Conservation (phyloP, 2,329 filamentous ascomycete genomes). For the Ceratocystis lukuohia region DNA sequence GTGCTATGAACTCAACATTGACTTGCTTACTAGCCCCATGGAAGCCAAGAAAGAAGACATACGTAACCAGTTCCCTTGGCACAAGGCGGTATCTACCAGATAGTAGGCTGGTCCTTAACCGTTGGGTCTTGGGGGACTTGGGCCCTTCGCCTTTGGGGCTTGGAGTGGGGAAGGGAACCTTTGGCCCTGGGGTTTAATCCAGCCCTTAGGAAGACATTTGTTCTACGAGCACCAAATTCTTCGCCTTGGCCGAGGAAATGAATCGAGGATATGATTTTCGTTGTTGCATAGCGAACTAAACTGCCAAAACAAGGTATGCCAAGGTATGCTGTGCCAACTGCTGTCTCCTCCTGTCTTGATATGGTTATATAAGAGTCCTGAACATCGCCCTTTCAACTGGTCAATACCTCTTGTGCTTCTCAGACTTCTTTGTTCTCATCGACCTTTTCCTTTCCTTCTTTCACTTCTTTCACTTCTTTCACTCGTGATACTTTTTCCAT, state of each 20-base stretch:
- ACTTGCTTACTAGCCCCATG: neutral
- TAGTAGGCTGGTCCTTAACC: neutral
- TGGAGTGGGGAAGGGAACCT: neutral
- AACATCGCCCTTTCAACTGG: neutral
- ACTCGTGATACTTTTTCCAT: neutral
- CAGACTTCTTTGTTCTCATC: neutral
- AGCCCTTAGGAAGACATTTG: neutral
- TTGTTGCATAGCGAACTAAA: neutral
- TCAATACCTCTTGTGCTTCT: neutral
- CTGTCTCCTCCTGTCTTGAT: neutral
- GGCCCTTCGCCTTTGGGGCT: neutral
- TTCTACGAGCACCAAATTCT: neutral
- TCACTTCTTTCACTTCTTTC: neutral
- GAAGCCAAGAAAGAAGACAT: slow-evolving; percentile 1
- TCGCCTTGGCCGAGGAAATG: neutral
- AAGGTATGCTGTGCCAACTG: neutral
- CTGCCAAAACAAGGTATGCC: neutral
- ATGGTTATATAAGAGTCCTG: neutral
- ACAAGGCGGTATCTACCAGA: neutral
- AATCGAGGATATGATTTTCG: neutral
- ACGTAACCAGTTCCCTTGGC: slow-evolving; percentile 1
- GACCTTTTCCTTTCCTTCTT: neutral
- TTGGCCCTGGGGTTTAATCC: neutral
- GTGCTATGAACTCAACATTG: neutral
- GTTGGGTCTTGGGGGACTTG: too few species aligned